These are phyloP conservation scores for Saccharomyces pastorianus DNA, from an alignment of 1,139 yeast genomes.

Conservation along the genomic window DNA sequence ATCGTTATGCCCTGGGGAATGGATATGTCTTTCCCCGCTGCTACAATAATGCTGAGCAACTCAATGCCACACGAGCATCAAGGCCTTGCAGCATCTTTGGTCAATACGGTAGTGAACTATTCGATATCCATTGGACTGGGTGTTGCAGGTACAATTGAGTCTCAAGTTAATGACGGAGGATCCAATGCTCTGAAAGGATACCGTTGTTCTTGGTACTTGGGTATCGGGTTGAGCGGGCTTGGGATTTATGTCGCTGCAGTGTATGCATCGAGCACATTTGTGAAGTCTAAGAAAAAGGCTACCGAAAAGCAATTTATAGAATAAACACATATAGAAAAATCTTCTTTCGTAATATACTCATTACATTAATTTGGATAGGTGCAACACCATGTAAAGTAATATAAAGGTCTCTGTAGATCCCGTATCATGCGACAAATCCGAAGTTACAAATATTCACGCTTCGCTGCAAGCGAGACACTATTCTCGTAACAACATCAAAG, in stretches of 20 bases:
- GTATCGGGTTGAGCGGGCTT: neutral
- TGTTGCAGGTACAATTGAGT: slow-evolving; percentile 54
- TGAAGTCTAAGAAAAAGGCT: neutral
- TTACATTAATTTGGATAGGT: neutral
- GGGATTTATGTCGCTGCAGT: neutral
- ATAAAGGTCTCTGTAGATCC: neutral
- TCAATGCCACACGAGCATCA: slow-evolving; percentile 48
- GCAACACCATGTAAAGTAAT: neutral
- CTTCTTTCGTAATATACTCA: neutral
- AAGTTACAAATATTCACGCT: neutral
- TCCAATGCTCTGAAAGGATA: neutral
- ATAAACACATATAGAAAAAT: neutral
- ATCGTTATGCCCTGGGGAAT: slow-evolving; percentile 49
- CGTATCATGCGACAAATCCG: neutral
- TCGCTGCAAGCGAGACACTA: neutral
- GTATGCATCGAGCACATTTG: neutral
- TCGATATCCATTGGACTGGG: slow-evolving; percentile 59
- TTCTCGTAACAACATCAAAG: neutral
- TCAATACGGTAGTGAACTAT: slow-evolving; percentile 54
- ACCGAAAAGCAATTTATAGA: neutral
- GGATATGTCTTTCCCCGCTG: slow-evolving; percentile 63
- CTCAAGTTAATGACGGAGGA: slow-evolving; percentile 23
- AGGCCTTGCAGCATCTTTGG: slow-evolving; percentile 59
- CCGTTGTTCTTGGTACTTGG: neutral
- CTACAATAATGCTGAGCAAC: slow-evolving; percentile 43